A percentile compares a stretch with the other conserved stretches of the same genome.
These are phyloP conservation scores for Penicillium sp. DNA, from an alignment of 2,329 filamentous ascomycete species.

Conservation along the genomic window DNA sequence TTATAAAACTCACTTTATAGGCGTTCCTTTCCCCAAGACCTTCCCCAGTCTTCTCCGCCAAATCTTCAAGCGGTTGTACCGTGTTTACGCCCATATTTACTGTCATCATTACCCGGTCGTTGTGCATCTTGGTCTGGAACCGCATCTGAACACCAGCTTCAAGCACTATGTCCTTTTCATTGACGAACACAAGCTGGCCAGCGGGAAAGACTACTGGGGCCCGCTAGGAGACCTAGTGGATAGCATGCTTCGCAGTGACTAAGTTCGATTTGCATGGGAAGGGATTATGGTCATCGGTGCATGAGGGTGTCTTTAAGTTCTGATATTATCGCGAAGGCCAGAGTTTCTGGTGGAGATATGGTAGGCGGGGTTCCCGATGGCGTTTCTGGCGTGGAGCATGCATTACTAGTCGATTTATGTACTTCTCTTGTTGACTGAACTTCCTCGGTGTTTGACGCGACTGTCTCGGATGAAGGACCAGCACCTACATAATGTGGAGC, in stretches of 20 bases:
- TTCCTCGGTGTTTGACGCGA: neutral
- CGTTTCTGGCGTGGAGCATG: slow-evolving; percentile 21
- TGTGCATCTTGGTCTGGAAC: slow-evolving; percentile 89
- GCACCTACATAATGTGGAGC: neutral
- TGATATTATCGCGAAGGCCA: slow-evolving; percentile 5
- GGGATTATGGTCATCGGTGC: slow-evolving; percentile 9
- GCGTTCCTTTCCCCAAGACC: slow-evolving; percentile 90
- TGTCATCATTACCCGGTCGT: slow-evolving; percentile 99
- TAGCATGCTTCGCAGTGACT: slow-evolving; percentile 95
- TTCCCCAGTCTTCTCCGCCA: slow-evolving; percentile 87
- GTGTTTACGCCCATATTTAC: slow-evolving; percentile 98
- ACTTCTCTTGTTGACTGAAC: slow-evolving; percentile 8
- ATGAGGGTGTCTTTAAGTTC: slow-evolving; percentile 9
- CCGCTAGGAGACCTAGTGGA: slow-evolving; percentile 93
- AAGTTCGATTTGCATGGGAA: slow-evolving; percentile 20
- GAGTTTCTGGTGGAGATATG: slow-evolving; percentile 4
- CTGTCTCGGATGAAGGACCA: neutral
- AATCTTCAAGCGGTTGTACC: slow-evolving; percentile 98
- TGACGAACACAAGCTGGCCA: slow-evolving; percentile 90
- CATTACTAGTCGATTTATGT: slow-evolving; percentile 16
- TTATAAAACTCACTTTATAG: slow-evolving; percentile 39
- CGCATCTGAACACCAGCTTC: slow-evolving; percentile 98
- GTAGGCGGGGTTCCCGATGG: slow-evolving; percentile 12
- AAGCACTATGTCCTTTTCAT: slow-evolving; percentile 99
- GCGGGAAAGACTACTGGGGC: slow-evolving; percentile 96